Conservation (phyloP, 768 basidiomycete species). For the Termitomyces heimii region DNA sequence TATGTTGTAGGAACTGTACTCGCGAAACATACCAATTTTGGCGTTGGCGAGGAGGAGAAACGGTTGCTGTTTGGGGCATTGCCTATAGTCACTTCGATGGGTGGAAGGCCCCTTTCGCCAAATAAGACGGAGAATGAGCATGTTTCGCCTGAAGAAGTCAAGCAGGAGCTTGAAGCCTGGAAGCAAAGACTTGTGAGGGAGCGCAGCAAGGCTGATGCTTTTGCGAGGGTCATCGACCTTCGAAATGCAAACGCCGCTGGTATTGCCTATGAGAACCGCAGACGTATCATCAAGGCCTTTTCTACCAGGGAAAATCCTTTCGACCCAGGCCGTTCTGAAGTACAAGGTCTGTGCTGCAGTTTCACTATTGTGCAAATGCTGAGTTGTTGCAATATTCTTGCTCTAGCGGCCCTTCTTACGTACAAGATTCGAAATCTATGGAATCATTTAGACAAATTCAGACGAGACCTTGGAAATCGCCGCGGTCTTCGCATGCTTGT, state of each 20-base stretch:
- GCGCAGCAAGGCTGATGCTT: slow-evolving; percentile 40
- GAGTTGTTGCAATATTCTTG: neutral
- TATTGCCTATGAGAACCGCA: slow-evolving; percentile 83
- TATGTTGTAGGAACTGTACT: slow-evolving; percentile 34
- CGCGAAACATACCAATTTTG: slow-evolving; percentile 57
- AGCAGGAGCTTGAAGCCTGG: neutral
- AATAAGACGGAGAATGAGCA: neutral
- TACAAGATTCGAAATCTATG: slow-evolving; percentile 80
- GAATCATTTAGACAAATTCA: slow-evolving; percentile 61
- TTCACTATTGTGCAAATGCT: neutral
- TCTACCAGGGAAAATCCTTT: slow-evolving; percentile 60
- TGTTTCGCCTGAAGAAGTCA: slow-evolving; percentile 5
- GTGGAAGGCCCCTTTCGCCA: slow-evolving; percentile 18
- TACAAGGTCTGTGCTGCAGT: slow-evolving; percentile 59
- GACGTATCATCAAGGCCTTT: slow-evolving; percentile 74
- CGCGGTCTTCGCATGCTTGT: slow-evolving; percentile 73
- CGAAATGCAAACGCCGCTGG: slow-evolving; percentile 83
- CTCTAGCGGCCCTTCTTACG: slow-evolving; percentile 79
- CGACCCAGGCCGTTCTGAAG: slow-evolving; percentile 81
- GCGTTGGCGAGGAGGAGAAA: slow-evolving; percentile 54
- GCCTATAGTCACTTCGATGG: slow-evolving; percentile 39
- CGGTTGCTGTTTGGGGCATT: slow-evolving; percentile 61
- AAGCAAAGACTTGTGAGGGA: slow-evolving; percentile 26
- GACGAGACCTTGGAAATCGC: slow-evolving; percentile 72
- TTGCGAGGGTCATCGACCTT: slow-evolving; percentile 75